phyloP scores from a whole-genome alignment of 768 basidiomycete genomes.

The Agaricus subrufescens region DNA sequence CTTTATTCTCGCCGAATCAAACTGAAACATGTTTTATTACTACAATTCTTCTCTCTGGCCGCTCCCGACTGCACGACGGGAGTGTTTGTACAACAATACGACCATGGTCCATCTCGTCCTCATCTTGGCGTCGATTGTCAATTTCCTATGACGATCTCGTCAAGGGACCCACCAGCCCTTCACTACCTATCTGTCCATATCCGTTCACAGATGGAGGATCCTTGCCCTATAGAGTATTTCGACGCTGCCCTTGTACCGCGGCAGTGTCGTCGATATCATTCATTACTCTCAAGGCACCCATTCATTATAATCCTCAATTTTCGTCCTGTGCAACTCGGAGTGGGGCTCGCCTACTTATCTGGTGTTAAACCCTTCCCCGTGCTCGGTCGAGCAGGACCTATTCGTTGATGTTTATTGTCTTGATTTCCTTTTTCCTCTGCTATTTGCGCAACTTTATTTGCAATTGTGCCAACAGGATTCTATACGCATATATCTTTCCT shows the following conservation, averaged over 20 bases:
- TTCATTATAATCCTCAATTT: neutral
- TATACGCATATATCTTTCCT: neutral
- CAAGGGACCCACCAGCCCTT: neutral
- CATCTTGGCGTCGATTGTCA: neutral
- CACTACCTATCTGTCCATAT: constrained; percentile 4
- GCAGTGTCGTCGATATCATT: neutral
- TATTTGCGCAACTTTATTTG: neutral
- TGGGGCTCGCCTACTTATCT: neutral
- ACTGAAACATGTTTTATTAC: constrained; percentile 5
- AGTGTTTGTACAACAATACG: constrained; percentile 5
- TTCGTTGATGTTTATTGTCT: constrained; percentile 7
- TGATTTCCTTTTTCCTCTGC: neutral
- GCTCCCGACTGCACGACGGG: no score
- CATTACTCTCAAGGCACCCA: neutral
- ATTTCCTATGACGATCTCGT: neutral
- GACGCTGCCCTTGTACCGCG: neutral
- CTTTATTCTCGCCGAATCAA: constrained; percentile 6
- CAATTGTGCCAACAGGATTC: constrained; percentile 11
- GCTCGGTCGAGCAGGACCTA: neutral
- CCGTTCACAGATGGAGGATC: neutral
- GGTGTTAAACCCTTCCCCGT: neutral
- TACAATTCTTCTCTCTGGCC: neutral
- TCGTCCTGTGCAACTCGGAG: neutral
- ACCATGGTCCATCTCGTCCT: neutral
- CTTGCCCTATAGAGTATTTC: neutral